Percentiles rank a stretch among this genome's conserved stretches.
These are phyloP conservation scores for Globisporangium abappressorium DNA, from an alignment of 352 stramenopile genomes.

Conservation along the genomic window DNA sequence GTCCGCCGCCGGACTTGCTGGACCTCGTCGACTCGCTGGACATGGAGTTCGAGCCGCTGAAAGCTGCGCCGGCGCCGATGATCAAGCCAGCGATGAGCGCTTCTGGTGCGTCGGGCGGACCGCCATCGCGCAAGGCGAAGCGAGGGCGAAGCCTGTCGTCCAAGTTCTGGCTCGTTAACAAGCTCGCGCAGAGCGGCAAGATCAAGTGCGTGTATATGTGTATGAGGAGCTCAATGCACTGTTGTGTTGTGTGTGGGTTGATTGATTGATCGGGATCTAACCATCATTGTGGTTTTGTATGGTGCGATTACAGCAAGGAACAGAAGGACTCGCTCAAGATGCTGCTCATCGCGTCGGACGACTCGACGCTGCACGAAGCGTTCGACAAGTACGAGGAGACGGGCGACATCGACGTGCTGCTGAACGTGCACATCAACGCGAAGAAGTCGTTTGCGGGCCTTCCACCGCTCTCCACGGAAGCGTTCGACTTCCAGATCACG, in stretches of 20 bases:
- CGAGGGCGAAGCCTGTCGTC: slow-evolving; percentile 71
- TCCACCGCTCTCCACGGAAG: slow-evolving; percentile 52
- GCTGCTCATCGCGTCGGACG: slow-evolving; percentile 74
- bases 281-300: background rate
- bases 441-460: slow-evolving; percentile 66
- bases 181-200: slow-evolving; percentile 71
- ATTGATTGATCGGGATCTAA: background rate
- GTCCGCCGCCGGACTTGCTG: slow-evolving; percentile 53
- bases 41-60: slow-evolving; percentile 47
- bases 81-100: slow-evolving; percentile 21
- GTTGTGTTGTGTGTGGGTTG: background rate
- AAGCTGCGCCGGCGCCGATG: slow-evolving; percentile 20
- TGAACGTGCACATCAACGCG: slow-evolving; percentile 59
- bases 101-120: background rate
- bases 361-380: slow-evolving; percentile 62
- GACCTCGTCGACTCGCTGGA: slow-evolving; percentile 71
- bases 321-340: slow-evolving; percentile 82
- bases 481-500: slow-evolving; percentile 75
- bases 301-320: slow-evolving; percentile 38
- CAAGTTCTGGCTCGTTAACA: slow-evolving; percentile 87
- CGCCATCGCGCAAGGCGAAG: slow-evolving; percentile 54
- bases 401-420: slow-evolving; percentile 64
- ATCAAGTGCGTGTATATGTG: slow-evolving; percentile 45
- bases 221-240: background rate
- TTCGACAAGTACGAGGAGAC: slow-evolving; percentile 84